Conservation (phyloP, 345 rosid species). For the Citrus medica region DNA sequence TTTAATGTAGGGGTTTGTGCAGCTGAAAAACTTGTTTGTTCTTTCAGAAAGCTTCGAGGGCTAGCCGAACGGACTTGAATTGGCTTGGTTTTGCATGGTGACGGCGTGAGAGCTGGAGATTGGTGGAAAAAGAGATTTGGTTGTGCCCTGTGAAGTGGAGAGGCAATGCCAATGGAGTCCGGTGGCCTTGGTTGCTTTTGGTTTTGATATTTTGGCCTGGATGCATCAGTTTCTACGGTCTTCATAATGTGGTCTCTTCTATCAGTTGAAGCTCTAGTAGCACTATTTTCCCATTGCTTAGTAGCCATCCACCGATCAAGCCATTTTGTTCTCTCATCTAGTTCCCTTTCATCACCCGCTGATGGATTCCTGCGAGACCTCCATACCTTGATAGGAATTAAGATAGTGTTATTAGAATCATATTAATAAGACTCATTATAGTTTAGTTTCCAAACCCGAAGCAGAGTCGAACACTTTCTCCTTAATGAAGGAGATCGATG, state of each 20-base stretch:
- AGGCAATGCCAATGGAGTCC: constrained; percentile 15
- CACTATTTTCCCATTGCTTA: constrained; percentile 56
- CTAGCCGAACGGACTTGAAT: constrained; percentile 61
- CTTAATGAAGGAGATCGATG: too few species aligned
- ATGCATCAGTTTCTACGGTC: constrained; percentile 52
- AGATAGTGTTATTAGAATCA: too few species aligned
- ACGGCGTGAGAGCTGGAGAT: constrained; percentile 51
- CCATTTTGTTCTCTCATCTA: constrained; percentile 64
- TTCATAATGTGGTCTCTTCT: constrained; percentile 38
- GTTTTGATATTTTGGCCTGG: constrained; percentile 19
- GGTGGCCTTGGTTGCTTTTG: constrained; percentile 18
- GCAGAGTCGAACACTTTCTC: too few species aligned
- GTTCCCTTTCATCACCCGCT: constrained; percentile 48
- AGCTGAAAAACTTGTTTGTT: constrained; percentile 28
- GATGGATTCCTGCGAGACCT: constrained; percentile 52
- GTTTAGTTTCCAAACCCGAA: too few species aligned
- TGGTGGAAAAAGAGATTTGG: constrained; percentile 18
- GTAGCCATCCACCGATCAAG: constrained; percentile 84
- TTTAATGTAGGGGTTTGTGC: constrained; percentile 45
- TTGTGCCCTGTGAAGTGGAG: constrained; percentile 30
- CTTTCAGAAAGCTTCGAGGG: constrained; percentile 38
- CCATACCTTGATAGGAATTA: constrained; percentile 44
- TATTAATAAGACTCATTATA: too few species aligned
- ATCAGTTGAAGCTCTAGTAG: constrained; percentile 39
- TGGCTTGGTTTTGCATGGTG: constrained; percentile 53